Evolutionary conservation across 495 filamentous ascomycete genomes (phyloP).

Genomic region (Tirmania nivea): DNA sequence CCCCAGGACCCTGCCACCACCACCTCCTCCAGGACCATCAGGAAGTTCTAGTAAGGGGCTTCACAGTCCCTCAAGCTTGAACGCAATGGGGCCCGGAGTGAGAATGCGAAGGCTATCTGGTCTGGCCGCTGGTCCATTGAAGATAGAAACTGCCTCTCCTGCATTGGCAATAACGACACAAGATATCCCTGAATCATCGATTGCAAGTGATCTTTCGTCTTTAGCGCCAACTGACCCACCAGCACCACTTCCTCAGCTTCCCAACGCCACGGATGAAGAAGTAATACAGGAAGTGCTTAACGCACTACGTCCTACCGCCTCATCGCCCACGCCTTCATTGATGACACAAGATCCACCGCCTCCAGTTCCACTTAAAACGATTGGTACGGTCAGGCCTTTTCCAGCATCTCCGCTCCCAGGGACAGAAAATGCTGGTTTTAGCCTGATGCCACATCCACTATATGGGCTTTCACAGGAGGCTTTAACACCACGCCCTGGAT

Average conservation of each 20-base stretch:
- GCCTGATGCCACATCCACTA: background rate
- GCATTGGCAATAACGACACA: constrained; percentile 21
- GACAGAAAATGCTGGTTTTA: background rate
- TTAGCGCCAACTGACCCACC: background rate
- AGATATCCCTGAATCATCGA: constrained; percentile 18
- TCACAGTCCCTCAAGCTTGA: background rate
- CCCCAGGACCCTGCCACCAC: background rate
- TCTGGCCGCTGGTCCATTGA: constrained; percentile 55
- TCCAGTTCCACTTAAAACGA: constrained; percentile 20
- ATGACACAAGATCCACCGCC: constrained; percentile 8
- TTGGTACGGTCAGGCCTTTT: background rate
- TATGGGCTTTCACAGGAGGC: background rate
- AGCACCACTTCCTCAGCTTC: background rate
- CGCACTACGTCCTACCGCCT: no score
- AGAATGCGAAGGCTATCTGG: constrained; percentile 64
- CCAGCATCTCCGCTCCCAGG: constrained; percentile 6
- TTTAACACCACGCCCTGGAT: constrained; percentile 20
- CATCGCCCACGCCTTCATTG: no score
- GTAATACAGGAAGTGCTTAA: no score
- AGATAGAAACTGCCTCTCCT: constrained; percentile 57
- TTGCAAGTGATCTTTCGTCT: constrained; percentile 2
- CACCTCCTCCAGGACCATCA: background rate
- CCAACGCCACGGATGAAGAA: no score
- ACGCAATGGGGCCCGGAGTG: constrained; percentile 28
- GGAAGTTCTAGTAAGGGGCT: background rate